Evolutionary conservation across 805 yeast species (phyloP).

Genomic region (Ogataea salicorniae): DNA sequence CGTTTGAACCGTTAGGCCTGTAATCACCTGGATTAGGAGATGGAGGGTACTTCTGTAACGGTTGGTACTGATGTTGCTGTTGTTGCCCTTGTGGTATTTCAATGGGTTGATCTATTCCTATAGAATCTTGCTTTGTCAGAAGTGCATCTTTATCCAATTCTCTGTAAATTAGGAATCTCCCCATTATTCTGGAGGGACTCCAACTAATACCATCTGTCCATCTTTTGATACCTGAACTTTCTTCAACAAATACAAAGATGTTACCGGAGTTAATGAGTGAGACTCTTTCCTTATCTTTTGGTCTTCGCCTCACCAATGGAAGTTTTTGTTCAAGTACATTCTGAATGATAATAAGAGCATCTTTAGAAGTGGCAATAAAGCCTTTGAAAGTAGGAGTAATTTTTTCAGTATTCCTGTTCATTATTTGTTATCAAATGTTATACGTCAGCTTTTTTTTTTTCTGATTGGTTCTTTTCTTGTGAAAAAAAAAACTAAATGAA

Average conservation of each 20-base stretch:
- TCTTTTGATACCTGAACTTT: conserved; percentile 74
- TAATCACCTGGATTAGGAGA: no score
- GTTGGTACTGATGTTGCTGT: no score
- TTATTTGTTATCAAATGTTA: not conserved
- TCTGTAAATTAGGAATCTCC: conserved; percentile 78
- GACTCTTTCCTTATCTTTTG: conserved; percentile 71
- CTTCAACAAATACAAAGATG: conserved; percentile 82
- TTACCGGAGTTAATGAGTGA: conserved; percentile 67
- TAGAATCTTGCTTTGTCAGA: conserved; percentile 14
- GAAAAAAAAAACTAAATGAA: no score
- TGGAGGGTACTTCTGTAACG: no score
- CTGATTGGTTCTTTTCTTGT: no score
- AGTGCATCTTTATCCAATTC: conserved; percentile 49
- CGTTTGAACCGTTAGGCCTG: no score
- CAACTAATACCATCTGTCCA: conserved; percentile 98
- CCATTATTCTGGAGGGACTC: conserved; percentile 87
- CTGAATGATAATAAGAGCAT: conserved; percentile 77
- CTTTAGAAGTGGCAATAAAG: conserved; percentile 74
- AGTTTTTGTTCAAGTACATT: conserved; percentile 63
- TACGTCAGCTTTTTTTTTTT: no score
- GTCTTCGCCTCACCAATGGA: conserved; percentile 66
- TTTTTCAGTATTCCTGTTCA: conserved; percentile 1
- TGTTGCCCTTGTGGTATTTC: no score
- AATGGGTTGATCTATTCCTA: not conserved
- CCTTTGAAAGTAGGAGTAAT: conserved; percentile 60